Percentiles rank a stretch among this genome's conserved stretches.
These are phyloP conservation scores for Geosmithia flava DNA, from an alignment of 2,329 filamentous ascomycete species.

Conservation along the genomic window DNA sequence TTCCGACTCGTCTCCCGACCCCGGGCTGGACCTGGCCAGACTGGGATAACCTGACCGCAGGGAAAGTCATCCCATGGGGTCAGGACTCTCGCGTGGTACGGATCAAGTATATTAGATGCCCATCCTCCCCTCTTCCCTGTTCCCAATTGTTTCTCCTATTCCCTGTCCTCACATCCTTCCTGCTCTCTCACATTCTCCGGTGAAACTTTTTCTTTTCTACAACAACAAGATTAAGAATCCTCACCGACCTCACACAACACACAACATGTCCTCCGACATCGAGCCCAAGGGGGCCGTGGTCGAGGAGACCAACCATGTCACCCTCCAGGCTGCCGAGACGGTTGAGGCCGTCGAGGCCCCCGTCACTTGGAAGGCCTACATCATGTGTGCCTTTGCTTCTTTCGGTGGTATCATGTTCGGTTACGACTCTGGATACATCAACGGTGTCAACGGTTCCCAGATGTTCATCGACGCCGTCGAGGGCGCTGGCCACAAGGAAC, in stretches of 20 bases:
- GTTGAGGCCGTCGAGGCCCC: conserved; percentile 53
- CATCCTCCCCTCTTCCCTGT: neutral
- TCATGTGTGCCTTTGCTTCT: conserved; percentile 58
- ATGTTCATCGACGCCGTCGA: conserved; percentile 41
- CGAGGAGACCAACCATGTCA: conserved; percentile 8
- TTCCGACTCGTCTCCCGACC: neutral
- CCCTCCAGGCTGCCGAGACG: conserved; percentile 33
- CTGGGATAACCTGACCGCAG: neutral
- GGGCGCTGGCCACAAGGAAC: conserved; percentile 17
- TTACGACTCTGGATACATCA: conserved; percentile 69
- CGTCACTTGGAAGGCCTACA: conserved; percentile 55
- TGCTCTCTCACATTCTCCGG: neutral
- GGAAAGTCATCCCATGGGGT: neutral
- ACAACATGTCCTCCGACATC: neutral
- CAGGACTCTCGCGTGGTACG: neutral
- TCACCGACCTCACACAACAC: neutral
- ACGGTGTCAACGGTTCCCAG: conserved; percentile 42
- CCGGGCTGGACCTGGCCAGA: neutral
- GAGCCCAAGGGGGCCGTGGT: neutral
- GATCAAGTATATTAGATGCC: neutral
- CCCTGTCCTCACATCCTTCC: neutral
- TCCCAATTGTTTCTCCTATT: neutral
- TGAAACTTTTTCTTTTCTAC: neutral
- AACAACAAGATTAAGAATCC: neutral
- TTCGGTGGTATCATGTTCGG: conserved; percentile 69